phyloP scores from a whole-genome alignment of 768 basidiomycete species.

The Tulasnella sp. region DNA sequence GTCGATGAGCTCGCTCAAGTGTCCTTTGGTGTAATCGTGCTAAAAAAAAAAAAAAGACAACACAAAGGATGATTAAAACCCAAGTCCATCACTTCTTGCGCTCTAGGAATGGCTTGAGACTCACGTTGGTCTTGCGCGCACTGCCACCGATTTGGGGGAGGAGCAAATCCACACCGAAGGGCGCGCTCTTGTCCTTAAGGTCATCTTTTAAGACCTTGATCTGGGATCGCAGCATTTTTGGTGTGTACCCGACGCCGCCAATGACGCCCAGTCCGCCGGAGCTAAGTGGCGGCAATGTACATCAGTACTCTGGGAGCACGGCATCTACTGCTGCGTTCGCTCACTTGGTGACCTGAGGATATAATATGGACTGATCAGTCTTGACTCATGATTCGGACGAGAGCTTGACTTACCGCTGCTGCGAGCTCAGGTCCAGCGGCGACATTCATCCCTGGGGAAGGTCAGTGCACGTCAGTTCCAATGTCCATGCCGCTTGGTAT shows the following conservation, averaged over 20 bases:
- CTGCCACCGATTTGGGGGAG: constrained; percentile 77
- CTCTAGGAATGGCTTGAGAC: constrained; percentile 18
- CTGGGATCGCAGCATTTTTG: constrained; percentile 67
- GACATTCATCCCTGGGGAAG: constrained; percentile 54
- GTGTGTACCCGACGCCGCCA: constrained; percentile 79
- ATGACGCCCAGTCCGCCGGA: constrained; percentile 90
- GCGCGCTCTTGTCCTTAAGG: constrained; percentile 60
- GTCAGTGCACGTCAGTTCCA: constrained; percentile 9
- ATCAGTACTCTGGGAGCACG: background rate
- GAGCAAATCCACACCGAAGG: constrained; percentile 87
- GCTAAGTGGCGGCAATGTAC: constrained; percentile 4
- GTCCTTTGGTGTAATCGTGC: constrained; percentile 85
- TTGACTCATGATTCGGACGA: background rate
- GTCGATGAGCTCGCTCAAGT: constrained; percentile 70
- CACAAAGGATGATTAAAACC: no score
- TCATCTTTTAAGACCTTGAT: constrained; percentile 55
- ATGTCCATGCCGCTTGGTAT: constrained; percentile 31
- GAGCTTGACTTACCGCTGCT: constrained; percentile 8
- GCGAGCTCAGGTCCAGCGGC: constrained; percentile 75
- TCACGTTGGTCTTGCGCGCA: constrained; percentile 84
- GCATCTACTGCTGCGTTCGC: background rate
- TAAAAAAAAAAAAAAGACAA: constrained; percentile 25
- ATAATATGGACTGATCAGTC: background rate
- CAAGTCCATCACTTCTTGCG: no score
- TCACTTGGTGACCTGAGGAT: constrained; percentile 12